Evolutionary conservation across 148 eudicot species (phyloP).

Genomic region (Silene latifolia): DNA sequence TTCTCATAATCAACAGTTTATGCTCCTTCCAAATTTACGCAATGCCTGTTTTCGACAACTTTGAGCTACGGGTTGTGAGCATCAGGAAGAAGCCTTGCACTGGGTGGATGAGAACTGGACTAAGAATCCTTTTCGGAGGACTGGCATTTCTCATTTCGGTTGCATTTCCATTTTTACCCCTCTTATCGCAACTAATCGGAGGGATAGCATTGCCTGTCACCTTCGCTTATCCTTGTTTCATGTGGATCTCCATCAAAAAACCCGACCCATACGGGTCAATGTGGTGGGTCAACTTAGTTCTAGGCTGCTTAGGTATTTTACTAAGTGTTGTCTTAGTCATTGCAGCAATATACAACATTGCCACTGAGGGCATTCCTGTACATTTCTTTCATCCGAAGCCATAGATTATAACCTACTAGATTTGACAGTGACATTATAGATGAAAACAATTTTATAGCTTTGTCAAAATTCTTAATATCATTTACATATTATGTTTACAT

Average conservation of each 20-base stretch:
- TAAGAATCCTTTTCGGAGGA: conserved; percentile 55
- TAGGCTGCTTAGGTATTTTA: conserved; percentile 45
- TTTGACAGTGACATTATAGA: too few species aligned
- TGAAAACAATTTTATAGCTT: too few species aligned
- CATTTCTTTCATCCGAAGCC: conserved; percentile 56
- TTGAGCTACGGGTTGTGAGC: conserved; percentile 36
- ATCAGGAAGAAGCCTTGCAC: conserved; percentile 38
- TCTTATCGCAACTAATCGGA: conserved; percentile 41
- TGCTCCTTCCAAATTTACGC: conserved; percentile 56
- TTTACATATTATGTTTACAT: too few species aligned
- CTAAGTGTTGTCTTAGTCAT: conserved; percentile 27
- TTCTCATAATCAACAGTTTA: conserved; percentile 34
- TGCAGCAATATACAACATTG: conserved; percentile 41
- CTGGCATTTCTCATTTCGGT: conserved; percentile 45
- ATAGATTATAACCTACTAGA: background rate
- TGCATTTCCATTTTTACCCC: conserved; percentile 52
- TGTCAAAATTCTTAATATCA: too few species aligned
- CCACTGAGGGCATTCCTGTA: conserved; percentile 41
- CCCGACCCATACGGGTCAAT: conserved; percentile 28
- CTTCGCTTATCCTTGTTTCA: conserved; percentile 57
- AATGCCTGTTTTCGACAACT: conserved; percentile 61
- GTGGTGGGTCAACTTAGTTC: conserved; percentile 50
- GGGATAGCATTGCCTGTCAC: conserved; percentile 50
- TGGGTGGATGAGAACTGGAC: conserved; percentile 30
- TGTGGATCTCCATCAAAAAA: conserved; percentile 59